These are phyloP conservation scores for Yamagishiella unicocca DNA, from an alignment of 139 green algal species.

Conservation along the genomic window DNA sequence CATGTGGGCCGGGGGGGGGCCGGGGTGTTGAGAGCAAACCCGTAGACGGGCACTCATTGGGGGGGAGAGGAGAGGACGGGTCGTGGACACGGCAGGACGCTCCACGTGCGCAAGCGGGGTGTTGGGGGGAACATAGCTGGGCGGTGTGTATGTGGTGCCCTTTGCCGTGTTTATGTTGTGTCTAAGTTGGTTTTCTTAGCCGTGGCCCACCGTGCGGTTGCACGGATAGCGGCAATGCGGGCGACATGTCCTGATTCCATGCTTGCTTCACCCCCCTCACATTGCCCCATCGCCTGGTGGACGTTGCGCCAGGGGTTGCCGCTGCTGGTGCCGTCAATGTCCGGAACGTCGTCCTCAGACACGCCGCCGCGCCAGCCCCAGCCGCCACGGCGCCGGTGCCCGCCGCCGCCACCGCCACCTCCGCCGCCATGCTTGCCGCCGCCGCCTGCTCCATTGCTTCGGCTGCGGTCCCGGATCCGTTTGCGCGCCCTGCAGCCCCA, in stretches of 20 bases:
- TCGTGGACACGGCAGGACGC: no score
- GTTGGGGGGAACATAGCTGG: no score
- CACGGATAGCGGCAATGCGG: no score
- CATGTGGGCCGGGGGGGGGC: no score
- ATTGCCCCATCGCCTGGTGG: conserved; percentile 4
- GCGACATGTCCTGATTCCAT: no score
- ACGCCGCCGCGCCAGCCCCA: conserved; percentile 9
- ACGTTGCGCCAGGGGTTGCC: conserved; percentile 35
- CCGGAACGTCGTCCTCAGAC: conserved; percentile 26
- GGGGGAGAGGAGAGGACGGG: no score
- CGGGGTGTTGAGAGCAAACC: no score
- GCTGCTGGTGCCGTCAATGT: conserved; percentile 2
- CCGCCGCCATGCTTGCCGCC: conserved; percentile 23
- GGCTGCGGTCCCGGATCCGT: not conserved
- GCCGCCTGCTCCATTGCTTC: not conserved
- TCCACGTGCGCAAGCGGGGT: no score
- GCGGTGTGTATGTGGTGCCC: no score
- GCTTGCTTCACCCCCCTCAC: not conserved
- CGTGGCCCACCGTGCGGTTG: not conserved
- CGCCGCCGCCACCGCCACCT: not conserved
- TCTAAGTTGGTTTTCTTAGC: no score
- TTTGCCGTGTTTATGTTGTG: not conserved
- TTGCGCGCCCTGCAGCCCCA: not conserved
- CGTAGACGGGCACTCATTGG: no score
- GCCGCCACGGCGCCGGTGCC: conserved; percentile 10